These are phyloP conservation scores for Physcomitrellopsis africana DNA, from an alignment of 225 moss, liverwort and hornwort genomes.

Conservation along the genomic window DNA sequence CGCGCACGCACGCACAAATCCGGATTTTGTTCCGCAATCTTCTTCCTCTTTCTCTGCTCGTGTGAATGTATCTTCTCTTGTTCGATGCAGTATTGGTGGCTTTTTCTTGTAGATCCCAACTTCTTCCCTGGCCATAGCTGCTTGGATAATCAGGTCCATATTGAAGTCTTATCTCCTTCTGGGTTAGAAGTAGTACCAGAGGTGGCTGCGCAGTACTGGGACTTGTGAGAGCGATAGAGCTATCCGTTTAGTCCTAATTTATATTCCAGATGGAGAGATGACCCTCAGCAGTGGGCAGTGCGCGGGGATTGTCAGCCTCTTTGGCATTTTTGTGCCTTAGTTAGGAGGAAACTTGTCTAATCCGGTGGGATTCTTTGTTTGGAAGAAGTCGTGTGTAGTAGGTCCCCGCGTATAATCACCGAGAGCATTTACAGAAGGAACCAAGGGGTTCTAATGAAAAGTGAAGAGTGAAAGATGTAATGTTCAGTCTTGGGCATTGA, in stretches of 20 bases:
- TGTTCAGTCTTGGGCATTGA: too few relatives aligned
- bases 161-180: too few relatives aligned
- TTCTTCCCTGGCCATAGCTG: slow-evolving; percentile 15
- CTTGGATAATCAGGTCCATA: not conserved
- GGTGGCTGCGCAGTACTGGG: not conserved
- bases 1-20: slow-evolving; percentile 19
- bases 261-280: not conserved
- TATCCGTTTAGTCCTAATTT: not conserved
- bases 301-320: not conserved
- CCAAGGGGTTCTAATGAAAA: too few relatives aligned
- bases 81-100: slow-evolving; percentile 25
- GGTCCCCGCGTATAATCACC: too few relatives aligned
- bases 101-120: slow-evolving; percentile 39
- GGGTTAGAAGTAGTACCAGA: too few relatives aligned
- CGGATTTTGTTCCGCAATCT: slow-evolving; percentile 32
- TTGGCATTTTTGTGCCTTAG: not conserved
- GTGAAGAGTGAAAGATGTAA: too few relatives aligned
- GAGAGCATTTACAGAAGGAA: too few relatives aligned
- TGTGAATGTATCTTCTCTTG: not conserved
- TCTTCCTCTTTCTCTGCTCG: not conserved
- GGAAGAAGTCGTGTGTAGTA: not conserved
- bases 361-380: not conserved
- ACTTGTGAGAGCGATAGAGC: not conserved
- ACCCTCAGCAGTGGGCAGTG: not conserved
- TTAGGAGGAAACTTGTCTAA: not conserved